Percentiles rank a stretch among this genome's conserved stretches.
phyloP scores from a whole-genome alignment of 2,329 filamentous ascomycete genomes.

The Sporothrix globosa region DNA sequence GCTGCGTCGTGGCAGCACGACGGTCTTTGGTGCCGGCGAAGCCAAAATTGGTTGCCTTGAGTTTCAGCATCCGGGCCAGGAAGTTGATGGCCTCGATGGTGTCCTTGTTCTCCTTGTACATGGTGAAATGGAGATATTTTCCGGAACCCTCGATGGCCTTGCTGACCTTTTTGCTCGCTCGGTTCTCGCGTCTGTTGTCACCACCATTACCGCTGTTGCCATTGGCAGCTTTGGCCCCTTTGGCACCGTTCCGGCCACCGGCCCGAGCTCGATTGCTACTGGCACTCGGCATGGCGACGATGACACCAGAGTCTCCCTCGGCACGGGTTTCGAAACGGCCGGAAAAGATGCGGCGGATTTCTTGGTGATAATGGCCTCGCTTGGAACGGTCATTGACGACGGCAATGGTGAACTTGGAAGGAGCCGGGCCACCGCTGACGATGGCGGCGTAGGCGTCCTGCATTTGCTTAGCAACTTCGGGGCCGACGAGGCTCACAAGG shows the following conservation, averaged over 20 bases:
- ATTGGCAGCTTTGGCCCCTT: constrained; percentile 18
- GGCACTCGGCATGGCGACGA: constrained; percentile 56
- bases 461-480: constrained; percentile 48
- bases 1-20: constrained; percentile 81
- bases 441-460: constrained; percentile 49
- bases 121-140: constrained; percentile 81
- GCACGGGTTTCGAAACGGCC: constrained; percentile 77
- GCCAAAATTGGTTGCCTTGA: constrained; percentile 73
- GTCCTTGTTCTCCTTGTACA: constrained; percentile 97
- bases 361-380: constrained; percentile 56
- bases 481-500: constrained; percentile 48
- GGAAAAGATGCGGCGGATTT: constrained; percentile 78
- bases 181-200: constrained; percentile 35
- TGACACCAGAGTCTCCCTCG: constrained; percentile 54
- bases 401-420: constrained; percentile 46
- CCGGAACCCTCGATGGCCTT: constrained; percentile 22
- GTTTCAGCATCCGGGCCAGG: constrained; percentile 71
- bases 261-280: constrained; percentile 26
- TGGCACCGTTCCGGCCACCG: constrained; percentile 36
- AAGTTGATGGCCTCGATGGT: constrained; percentile 88
- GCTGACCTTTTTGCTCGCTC: constrained; percentile 20
- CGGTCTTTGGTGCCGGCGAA: constrained; percentile 89
- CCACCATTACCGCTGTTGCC: constrained; percentile 26
- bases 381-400: constrained; percentile 51
- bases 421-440: constrained; percentile 39